Percentiles rank a stretch among this genome's conserved stretches.
phyloP scores from a whole-genome alignment of 1,139 yeast genomes.

The Kluyveromyces marxianus region DNA sequence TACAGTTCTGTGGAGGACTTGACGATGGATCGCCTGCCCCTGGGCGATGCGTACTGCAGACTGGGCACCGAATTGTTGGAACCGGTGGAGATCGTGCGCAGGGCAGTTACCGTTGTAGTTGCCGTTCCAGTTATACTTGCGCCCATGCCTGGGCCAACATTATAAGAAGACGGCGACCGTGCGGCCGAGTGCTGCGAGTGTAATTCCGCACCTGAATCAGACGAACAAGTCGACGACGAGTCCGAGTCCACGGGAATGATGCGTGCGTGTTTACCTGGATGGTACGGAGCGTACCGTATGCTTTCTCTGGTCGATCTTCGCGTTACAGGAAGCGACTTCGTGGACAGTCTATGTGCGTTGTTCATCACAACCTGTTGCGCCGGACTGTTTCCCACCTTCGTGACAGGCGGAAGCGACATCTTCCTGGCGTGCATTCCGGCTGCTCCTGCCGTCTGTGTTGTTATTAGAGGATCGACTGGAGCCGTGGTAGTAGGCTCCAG shows the following conservation, averaged over 20 bases:
- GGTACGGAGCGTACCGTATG: conserved; percentile 9
- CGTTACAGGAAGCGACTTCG: not conserved
- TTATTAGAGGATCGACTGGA: no score
- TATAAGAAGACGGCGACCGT: not conserved
- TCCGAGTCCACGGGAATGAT: conserved; percentile 7
- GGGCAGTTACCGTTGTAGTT: no score
- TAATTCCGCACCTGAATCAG: not conserved
- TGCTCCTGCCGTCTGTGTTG: no score
- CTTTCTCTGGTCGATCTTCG: conserved; percentile 8
- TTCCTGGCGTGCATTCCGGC: not conserved
- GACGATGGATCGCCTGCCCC: no score
- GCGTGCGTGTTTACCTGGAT: conserved; percentile 9
- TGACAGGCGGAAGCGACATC: not conserved
- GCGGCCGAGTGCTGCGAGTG: not conserved
- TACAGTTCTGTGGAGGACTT: no score
- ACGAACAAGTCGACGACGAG: conserved; percentile 1
- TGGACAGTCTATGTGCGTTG: conserved; percentile 4
- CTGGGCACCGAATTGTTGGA: no score
- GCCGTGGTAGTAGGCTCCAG: no score
- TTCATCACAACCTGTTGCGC: conserved; percentile 9
- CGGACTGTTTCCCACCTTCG: not conserved
- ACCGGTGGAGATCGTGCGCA: no score
- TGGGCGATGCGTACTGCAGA: no score
- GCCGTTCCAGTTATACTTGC: no score
- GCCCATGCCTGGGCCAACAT: no score